phyloP scores from a whole-genome alignment of 148 eudicot species.

The Cornus kousa region DNA sequence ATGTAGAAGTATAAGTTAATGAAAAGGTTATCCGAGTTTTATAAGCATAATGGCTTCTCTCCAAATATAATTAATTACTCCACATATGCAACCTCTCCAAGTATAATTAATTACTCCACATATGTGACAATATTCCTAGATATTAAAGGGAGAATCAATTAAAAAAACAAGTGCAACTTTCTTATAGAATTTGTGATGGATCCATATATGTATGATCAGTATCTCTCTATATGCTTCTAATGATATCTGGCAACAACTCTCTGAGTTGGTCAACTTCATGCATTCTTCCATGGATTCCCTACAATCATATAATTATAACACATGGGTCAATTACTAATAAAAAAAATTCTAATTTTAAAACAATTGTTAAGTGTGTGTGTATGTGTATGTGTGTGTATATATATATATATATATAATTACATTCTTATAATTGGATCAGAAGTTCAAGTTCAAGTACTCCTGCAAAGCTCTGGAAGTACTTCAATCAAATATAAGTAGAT shows the following conservation, averaged over 20 bases:
- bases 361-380: too few relatives aligned
- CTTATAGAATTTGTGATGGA: background rate
- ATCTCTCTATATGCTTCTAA: slow-evolving; percentile 23
- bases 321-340: too few relatives aligned
- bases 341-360: too few relatives aligned
- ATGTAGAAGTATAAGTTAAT: background rate
- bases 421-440: too few relatives aligned
- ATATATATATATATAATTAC: too few relatives aligned
- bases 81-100: too few relatives aligned
- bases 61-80: too few relatives aligned
- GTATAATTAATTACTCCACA: too few relatives aligned
- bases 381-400: too few relatives aligned
- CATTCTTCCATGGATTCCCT: slow-evolving; percentile 27
- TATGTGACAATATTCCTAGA: background rate
- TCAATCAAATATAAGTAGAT: background rate
- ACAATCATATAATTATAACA: background rate
- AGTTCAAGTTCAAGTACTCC: too few relatives aligned
- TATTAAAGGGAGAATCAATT: background rate
- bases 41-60: background rate
- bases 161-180: background rate
- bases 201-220: background rate
- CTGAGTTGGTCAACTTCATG: slow-evolving; percentile 34
- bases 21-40: background rate
- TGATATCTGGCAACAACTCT: slow-evolving; percentile 38
- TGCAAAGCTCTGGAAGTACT: background rate